These are phyloP conservation scores for Grigorovia jiainica DNA, from an alignment of 805 yeast species.

Conservation along the genomic window DNA sequence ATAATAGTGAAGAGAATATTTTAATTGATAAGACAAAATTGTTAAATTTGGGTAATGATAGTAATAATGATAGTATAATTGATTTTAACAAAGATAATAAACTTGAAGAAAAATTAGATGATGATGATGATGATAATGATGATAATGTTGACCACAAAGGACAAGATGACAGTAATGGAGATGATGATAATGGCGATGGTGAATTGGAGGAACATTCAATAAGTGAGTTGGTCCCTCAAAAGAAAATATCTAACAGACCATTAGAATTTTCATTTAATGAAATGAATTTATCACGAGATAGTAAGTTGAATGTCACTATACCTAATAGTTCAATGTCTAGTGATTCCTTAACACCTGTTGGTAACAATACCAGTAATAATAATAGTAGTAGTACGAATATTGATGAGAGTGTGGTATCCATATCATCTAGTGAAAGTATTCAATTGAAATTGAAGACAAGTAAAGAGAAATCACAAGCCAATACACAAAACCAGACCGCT, in stretches of 20 bases:
- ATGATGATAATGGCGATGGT: not conserved
- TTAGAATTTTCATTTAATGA: constrained; percentile 15
- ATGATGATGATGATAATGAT: not conserved
- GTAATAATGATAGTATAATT: not conserved
- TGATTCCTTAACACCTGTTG: not conserved
- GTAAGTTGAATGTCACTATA: not conserved
- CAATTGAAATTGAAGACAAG: constrained; percentile 10
- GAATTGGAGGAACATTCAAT: not conserved
- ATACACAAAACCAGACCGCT: not conserved
- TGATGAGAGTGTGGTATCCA: constrained; percentile 4
- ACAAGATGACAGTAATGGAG: too few species aligned
- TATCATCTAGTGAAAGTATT: constrained; percentile 24
- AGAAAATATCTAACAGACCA: not conserved
- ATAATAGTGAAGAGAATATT: too few species aligned
- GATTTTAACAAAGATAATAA: not conserved
- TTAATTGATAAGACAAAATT: too few species aligned
- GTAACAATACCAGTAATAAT: constrained; percentile 3
- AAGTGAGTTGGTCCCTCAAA: not conserved
- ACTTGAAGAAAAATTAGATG: not conserved
- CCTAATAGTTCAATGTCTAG: too few species aligned
- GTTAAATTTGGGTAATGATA: not conserved
- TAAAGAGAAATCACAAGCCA: not conserved
- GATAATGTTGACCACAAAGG: not conserved
- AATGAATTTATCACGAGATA: constrained; percentile 12
- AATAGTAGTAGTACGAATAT: not conserved